These are phyloP conservation scores for Neofusicoccum umdonicola DNA, from an alignment of 2,329 filamentous ascomycete species.

Conservation along the genomic window DNA sequence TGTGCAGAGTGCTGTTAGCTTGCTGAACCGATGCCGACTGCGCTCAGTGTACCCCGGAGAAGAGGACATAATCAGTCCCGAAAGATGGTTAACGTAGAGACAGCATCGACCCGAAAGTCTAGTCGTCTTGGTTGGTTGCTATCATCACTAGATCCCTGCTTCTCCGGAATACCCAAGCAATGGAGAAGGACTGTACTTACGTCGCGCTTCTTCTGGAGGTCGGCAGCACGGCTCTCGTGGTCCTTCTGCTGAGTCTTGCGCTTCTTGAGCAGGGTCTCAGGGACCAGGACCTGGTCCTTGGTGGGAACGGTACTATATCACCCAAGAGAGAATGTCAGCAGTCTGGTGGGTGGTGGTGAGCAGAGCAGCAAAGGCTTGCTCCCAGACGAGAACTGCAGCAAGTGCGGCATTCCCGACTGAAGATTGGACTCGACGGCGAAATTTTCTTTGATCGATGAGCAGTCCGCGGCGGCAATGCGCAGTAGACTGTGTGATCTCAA, in stretches of 20 bases:
- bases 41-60: slow-evolving; percentile 30
- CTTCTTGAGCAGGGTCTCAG: slow-evolving; percentile 99
- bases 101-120: slow-evolving; percentile 92
- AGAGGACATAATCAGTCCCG: slow-evolving; percentile 74
- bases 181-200: slow-evolving; percentile 54
- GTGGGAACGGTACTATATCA: slow-evolving; percentile 79
- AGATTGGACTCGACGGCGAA: slow-evolving; percentile 68
- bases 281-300: slow-evolving; percentile 92
- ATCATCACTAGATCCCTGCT: slow-evolving; percentile 71
- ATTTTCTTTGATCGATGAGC: slow-evolving; percentile 71
- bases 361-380: slow-evolving; percentile 49
- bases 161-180: slow-evolving; percentile 20
- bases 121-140: slow-evolving; percentile 81
- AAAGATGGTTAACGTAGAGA: slow-evolving; percentile 99
- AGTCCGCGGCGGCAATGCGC: slow-evolving; percentile 31
- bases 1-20: slow-evolving; percentile 48
- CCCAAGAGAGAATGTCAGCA: slow-evolving; percentile 53
- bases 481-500: slow-evolving; percentile 54
- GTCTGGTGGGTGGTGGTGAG: slow-evolving; percentile 53
- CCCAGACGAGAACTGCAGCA: slow-evolving; percentile 91
- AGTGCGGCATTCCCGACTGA: slow-evolving; percentile 89
- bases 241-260: slow-evolving; percentile 99
- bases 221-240: slow-evolving; percentile 80
- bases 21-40: slow-evolving; percentile 16
- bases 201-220: slow-evolving; percentile 83